Percentiles rank a stretch among this genome's conserved stretches.
Evolutionary conservation across 2,329 filamentous ascomycete genomes (phyloP).

Genomic region (Pseudogymnoascus sp.): DNA sequence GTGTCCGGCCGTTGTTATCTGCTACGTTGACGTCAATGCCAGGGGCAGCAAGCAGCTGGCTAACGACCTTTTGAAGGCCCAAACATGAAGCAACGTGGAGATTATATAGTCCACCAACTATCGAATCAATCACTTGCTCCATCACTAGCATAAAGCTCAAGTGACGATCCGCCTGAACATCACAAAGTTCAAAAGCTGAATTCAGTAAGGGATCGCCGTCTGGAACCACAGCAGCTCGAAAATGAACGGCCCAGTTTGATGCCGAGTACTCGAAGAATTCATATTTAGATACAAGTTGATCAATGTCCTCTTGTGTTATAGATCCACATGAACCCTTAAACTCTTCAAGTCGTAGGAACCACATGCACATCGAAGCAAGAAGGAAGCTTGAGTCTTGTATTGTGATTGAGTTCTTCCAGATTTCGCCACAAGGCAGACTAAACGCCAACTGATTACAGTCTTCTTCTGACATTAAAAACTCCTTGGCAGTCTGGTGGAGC

Average conservation of each 20-base stretch:
- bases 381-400: conserved; percentile 8
- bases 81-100: not conserved
- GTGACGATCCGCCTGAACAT: not conserved
- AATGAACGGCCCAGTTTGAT: not conserved
- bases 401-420: conserved; percentile 11
- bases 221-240: not conserved
- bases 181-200: not conserved
- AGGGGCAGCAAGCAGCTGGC: not conserved
- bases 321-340: not conserved
- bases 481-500: conserved; percentile 35
- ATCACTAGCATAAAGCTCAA: not conserved
- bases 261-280: not conserved
- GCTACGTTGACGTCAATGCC: not conserved
- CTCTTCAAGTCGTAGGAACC: conserved; percentile 7
- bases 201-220: not conserved
- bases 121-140: not conserved
- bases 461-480: conserved; percentile 26
- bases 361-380: conserved; percentile 9
- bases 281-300: not conserved
- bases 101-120: not conserved
- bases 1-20: not conserved
- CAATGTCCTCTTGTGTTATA: not conserved
- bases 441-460: not conserved
- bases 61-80: not conserved
- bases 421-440: not conserved